phyloP scores from a whole-genome alignment of 352 stramenopile species.

The Pythium myriotylum region DNA sequence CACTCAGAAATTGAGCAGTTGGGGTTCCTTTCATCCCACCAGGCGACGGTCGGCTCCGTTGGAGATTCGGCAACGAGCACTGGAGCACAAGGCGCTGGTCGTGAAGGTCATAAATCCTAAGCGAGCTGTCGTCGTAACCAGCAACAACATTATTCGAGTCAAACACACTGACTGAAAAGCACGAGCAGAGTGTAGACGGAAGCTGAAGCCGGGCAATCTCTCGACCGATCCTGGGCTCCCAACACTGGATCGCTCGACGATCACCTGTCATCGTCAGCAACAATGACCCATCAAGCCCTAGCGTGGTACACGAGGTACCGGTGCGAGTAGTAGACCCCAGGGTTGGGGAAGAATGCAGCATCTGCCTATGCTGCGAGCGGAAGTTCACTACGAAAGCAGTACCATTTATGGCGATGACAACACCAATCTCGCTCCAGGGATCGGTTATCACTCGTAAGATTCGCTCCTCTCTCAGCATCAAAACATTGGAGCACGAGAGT shows the following conservation, averaged over 20 bases:
- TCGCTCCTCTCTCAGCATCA: constrained; percentile 25
- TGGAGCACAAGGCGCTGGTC: constrained; percentile 44
- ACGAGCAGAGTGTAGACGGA: constrained; percentile 30
- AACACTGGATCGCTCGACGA: constrained; percentile 40
- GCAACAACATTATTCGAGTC: constrained; percentile 32
- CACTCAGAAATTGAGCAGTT: background rate
- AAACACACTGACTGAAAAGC: constrained; percentile 38
- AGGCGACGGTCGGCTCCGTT: background rate
- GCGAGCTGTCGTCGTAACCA: constrained; percentile 48
- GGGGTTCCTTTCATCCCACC: background rate
- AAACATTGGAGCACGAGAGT: constrained; percentile 33
- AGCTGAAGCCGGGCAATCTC: constrained; percentile 49
- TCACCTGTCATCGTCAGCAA: constrained; percentile 36
- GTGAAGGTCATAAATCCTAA: constrained; percentile 57
- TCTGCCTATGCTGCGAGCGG: constrained; percentile 17
- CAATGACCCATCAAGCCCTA: constrained; percentile 34
- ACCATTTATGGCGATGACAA: constrained; percentile 38
- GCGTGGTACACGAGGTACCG: background rate
- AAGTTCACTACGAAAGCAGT: constrained; percentile 38
- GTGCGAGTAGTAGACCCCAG: background rate
- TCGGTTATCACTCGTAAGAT: constrained; percentile 47
- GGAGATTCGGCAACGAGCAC: constrained; percentile 32
- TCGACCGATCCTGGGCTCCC: constrained; percentile 38
- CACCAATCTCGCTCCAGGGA: constrained; percentile 35
- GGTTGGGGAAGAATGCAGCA: background rate